These are phyloP conservation scores for Blastosporella zonata DNA, from an alignment of 1,284 basidiomycete genomes.

Conservation along the genomic window DNA sequence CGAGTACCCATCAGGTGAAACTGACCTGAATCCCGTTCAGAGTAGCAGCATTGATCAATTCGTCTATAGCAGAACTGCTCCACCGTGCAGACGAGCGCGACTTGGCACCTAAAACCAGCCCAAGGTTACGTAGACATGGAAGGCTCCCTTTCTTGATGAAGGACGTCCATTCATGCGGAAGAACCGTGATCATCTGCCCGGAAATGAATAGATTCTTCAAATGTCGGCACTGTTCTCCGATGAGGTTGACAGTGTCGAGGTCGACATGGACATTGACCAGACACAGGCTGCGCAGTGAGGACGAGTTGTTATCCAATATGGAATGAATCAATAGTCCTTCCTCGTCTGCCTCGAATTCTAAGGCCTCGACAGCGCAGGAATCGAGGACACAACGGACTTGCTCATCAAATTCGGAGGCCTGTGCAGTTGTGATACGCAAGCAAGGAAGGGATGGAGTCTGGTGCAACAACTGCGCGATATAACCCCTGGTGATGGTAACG, in stretches of 20 bases:
- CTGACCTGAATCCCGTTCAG: slow-evolving; percentile 19
- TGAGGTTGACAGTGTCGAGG: slow-evolving; percentile 29
- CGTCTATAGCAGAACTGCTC: slow-evolving; percentile 25
- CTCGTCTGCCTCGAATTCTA: slow-evolving; percentile 35
- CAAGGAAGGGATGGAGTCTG: slow-evolving; percentile 32
- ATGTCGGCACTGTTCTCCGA: slow-evolving; percentile 35
- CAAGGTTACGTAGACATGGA: slow-evolving; percentile 33
- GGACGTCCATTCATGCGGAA: slow-evolving; percentile 37
- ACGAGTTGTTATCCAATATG: slow-evolving; percentile 26
- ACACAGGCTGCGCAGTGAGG: slow-evolving; percentile 32
- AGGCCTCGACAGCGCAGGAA: slow-evolving; percentile 30
- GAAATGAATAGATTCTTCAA: slow-evolving; percentile 39
- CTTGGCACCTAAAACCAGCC: slow-evolving; percentile 37
- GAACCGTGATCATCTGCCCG: slow-evolving; percentile 36
- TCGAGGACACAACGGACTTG: slow-evolving; percentile 38
- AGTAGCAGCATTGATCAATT: slow-evolving; percentile 29
- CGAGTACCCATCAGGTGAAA: slow-evolving; percentile 9
- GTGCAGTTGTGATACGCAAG: slow-evolving; percentile 34
- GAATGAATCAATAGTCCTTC: slow-evolving; percentile 19
- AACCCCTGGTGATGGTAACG: slow-evolving; percentile 40
- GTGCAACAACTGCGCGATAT: slow-evolving; percentile 37
- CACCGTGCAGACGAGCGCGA: slow-evolving; percentile 39
- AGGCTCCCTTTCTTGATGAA: slow-evolving; percentile 37
- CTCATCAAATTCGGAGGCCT: slow-evolving; percentile 33
- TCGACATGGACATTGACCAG: slow-evolving; percentile 39